Evolutionary conservation across 306 rosid species (phyloP).

Genomic region (Hylodesmum podocarpum): DNA sequence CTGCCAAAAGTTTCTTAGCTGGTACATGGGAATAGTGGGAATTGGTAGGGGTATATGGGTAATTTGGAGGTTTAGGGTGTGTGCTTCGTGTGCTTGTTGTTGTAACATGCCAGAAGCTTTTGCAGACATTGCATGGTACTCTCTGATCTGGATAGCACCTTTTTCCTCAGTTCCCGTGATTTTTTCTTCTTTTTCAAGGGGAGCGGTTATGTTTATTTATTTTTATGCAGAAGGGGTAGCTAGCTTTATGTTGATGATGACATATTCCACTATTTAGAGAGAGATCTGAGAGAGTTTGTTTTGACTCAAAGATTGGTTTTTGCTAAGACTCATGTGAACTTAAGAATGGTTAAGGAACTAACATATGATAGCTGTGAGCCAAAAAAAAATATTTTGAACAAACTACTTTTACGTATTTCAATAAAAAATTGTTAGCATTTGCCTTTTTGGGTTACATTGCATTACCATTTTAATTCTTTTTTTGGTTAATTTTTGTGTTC

Average conservation of each 20-base stretch:
- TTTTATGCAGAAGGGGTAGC: background rate
- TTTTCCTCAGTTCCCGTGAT: conserved; percentile 55
- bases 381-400: no score
- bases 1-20: background rate
- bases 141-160: conserved; percentile 37
- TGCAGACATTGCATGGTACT: conserved; percentile 46
- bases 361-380: no score
- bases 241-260: conserved; percentile 37
- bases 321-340: no score
- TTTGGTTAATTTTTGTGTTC: no score
- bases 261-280: background rate
- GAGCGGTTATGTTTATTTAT: conserved; percentile 38
- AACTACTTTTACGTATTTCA: no score
- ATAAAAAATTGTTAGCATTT: no score
- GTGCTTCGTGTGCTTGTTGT: conserved; percentile 27
- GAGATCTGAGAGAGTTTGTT: background rate
- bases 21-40: conserved; percentile 26
- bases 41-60: conserved; percentile 24
- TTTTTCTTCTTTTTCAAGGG: conserved; percentile 42
- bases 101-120: conserved; percentile 59
- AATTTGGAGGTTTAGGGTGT: conserved; percentile 14
- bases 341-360: no score
- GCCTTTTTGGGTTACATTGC: no score
- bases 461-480: no score
- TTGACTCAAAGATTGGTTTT: conserved; percentile 21